phyloP scores from a whole-genome alignment of 1,139 yeast genomes.

The Pichia sp. region DNA sequence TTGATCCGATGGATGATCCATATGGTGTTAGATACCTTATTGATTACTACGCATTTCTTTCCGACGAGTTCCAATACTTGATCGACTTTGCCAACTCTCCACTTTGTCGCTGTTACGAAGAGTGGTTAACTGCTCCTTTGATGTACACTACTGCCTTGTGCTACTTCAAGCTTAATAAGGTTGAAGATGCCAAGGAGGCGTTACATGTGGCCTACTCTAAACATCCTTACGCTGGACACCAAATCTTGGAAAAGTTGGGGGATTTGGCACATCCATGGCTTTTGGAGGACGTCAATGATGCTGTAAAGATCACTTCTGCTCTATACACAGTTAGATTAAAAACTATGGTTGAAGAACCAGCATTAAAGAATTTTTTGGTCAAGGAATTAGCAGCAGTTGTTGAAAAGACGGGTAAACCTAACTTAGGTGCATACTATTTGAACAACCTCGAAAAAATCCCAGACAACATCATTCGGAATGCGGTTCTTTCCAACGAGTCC shows the following conservation, averaged over 20 bases:
- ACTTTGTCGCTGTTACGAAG: conserved; percentile 50
- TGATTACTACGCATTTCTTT: conserved; percentile 70
- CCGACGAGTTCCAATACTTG: conserved; percentile 62
- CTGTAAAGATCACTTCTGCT: conserved; percentile 41
- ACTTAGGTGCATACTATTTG: conserved; percentile 18
- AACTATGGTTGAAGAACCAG: conserved; percentile 46
- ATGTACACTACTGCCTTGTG: conserved; percentile 68
- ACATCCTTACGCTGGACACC: conserved; percentile 59
- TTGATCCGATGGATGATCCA: conserved; percentile 80
- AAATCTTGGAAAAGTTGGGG: conserved; percentile 42
- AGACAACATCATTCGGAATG: conserved; percentile 58
- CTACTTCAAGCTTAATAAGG: conserved; percentile 39
- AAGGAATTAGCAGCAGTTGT: conserved; percentile 43
- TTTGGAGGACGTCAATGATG: conserved; percentile 22
- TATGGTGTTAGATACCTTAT: conserved; percentile 78
- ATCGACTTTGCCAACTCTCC: conserved; percentile 53
- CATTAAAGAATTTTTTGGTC: conserved; percentile 44
- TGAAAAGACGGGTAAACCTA: conserved; percentile 21
- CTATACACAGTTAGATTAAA: conserved; percentile 52
- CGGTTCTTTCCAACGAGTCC: conserved; percentile 65
- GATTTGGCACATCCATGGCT: conserved; percentile 22
- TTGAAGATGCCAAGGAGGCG: conserved; percentile 43
- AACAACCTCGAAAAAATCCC: conserved; percentile 41
- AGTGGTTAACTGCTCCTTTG: conserved; percentile 74
- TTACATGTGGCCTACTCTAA: conserved; percentile 48